phyloP scores from a whole-genome alignment of 495 filamentous ascomycete genomes.

The Xylaria grammica region DNA sequence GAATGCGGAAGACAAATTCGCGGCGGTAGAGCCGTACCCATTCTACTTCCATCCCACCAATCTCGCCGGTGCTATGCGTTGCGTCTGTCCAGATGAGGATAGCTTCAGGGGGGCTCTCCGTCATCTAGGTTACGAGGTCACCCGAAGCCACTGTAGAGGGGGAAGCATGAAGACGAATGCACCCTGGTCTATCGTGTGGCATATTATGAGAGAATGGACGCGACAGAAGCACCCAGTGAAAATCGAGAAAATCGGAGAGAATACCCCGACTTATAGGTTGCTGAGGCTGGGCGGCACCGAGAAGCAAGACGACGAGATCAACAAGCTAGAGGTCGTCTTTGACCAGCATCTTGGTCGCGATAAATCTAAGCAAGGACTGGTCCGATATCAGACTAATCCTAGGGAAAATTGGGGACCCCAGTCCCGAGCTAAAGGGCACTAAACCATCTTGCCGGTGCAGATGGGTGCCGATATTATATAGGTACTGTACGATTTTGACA shows the following conservation, averaged over 20 bases:
- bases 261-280: slow-evolving; percentile 72
- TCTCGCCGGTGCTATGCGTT: slow-evolving; percentile 76
- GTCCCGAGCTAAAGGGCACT: slow-evolving; percentile 67
- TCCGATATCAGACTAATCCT: slow-evolving; percentile 89
- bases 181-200: slow-evolving; percentile 86
- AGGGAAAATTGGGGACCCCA: slow-evolving; percentile 92
- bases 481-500: slow-evolving; percentile 5
- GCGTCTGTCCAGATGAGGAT: slow-evolving; percentile 71
- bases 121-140: slow-evolving; percentile 77
- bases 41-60: slow-evolving; percentile 83
- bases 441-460: too few relatives aligned
- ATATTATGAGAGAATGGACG: slow-evolving; percentile 91
- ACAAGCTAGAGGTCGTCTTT: slow-evolving; percentile 71
- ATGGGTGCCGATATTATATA: not conserved
- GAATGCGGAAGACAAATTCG: slow-evolving; percentile 55
- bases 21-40: slow-evolving; percentile 69
- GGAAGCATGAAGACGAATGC: slow-evolving; percentile 93
- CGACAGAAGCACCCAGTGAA: slow-evolving; percentile 77
- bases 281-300: slow-evolving; percentile 35
- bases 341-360: slow-evolving; percentile 80
- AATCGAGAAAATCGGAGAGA: slow-evolving; percentile 66
- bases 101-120: slow-evolving; percentile 79
- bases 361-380: slow-evolving; percentile 62
- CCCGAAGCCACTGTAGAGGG: slow-evolving; percentile 82
- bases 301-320: slow-evolving; percentile 36